These are phyloP conservation scores for Colletotrichum simmondsii DNA, from an alignment of 2,329 filamentous ascomycete species.

Conservation along the genomic window DNA sequence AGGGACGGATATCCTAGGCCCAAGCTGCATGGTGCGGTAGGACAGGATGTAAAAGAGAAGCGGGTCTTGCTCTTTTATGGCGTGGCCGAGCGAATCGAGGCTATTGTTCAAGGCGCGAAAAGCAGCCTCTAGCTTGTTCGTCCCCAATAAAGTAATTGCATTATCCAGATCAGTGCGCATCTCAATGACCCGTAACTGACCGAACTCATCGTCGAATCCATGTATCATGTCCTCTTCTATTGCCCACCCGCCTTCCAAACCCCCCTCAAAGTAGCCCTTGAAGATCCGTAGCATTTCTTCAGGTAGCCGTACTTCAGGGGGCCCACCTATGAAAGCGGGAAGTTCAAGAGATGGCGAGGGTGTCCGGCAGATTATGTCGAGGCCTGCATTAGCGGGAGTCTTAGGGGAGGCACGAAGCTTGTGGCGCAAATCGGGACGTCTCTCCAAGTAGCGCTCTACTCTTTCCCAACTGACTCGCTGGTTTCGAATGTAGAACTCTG, in stretches of 20 bases:
- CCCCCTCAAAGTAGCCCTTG: neutral
- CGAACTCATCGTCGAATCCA: neutral
- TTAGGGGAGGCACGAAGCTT: neutral
- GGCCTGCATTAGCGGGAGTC: neutral
- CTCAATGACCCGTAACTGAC: neutral
- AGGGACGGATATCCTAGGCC: neutral
- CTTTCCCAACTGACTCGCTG: constrained; percentile 5
- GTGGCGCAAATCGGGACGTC: constrained; percentile 9
- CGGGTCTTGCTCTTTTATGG: neutral
- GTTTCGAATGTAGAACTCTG: constrained; percentile 4
- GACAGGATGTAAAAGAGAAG: neutral
- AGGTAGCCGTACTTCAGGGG: neutral
- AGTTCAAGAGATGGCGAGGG: neutral
- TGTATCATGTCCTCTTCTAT: neutral
- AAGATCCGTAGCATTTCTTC: neutral
- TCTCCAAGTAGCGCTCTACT: neutral
- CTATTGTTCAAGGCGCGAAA: neutral
- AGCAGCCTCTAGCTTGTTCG: neutral
- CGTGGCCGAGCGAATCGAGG: neutral
- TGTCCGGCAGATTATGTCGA: constrained; percentile 10
- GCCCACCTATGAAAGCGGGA: neutral
- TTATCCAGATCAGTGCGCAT: neutral
- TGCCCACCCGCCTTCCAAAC: neutral
- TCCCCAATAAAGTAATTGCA: neutral
- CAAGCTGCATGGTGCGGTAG: neutral